Evolutionary conservation across 2,329 filamentous ascomycete species (phyloP), one percentile per base, ranked within the genome.

Genomic region (Cladophialophora chaetospira): DNA sequence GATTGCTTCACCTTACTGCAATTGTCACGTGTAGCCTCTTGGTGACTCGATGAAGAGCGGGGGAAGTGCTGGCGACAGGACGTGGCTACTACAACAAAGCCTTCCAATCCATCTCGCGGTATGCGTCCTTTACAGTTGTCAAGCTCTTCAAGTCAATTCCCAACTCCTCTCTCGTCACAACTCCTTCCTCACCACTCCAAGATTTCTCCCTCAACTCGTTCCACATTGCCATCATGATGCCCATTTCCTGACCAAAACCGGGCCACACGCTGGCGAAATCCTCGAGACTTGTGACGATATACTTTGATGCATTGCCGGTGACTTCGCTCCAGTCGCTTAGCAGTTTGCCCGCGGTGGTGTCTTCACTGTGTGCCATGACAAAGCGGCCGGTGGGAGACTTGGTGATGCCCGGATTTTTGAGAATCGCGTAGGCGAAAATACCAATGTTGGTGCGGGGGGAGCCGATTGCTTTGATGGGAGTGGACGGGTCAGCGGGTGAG

Each of bases 361-460:
- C 42, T 45, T 70, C 69, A 2, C 57, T 62, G 3, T 53, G 47
- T 0, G 64, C 71, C 3, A 71, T 51, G 5, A 75, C 72, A 21
- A 70, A 67, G 9, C 60, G 66, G 0, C 67, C 70, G 47, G 33
- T 19, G 23, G 47, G 0, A 63, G 48, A 2, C n/a, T n/a, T n/a
- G n/a, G 71, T 72, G 52, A 69, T 63, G 2, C 61, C 58, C 0
- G 69, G 70, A 43, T 73, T 63, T 2, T 63, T 60, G 4, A 74
- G 46, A 11, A 73, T 69, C 1, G 71, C 69, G 5, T 54, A 53
- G 1, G 68, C 69, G 49, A 73, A 74, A 1, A 65, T 55, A 0
- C 71, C 72, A 10, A 73, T 49, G 44, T 76, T 75, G 15, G 48
- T 57, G 2, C 36, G 59, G 5, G 66, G 65, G 45, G 72, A 68